Base-by-base conservation (phyloP, 345 rosid genomes). In the Eucalyptus cloeziana region DNA sequence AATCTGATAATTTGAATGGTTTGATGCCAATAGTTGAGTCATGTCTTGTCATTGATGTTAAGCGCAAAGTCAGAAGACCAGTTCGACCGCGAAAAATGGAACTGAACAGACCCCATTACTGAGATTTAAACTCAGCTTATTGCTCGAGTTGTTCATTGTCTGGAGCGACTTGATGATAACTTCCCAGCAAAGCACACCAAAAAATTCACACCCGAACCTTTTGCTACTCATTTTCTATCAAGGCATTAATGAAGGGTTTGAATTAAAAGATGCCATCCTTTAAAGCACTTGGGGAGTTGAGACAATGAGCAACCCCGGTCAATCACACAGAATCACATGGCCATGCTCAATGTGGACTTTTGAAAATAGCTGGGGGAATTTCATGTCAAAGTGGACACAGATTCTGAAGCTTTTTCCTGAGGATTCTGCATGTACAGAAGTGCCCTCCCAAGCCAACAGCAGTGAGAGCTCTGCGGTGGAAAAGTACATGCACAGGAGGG, bases 261-360 rank as follows among this genome's bases (percentile, higher is more conserved):
- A 88, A 80, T 64, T 44, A 30, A 87, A 58, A 71, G 79, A 24
- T 44, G 79, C 88, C 88, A 62, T 30, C 83, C 83, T 71, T 71
- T 37, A 37, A 71, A 37, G 83, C 83, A 71, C 45, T 71, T 37
- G 83, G 47, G 83, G 47, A 76, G 83, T 37, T 37, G 83, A 76
- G 45, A 76, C 83, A 21, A 76, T 37, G 45, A 10, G 27, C 83
- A 21, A 37, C 13, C 43, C 83, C 45, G 21, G 83, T 37, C 81
- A 37, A 19, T 71, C 45, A n/a, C 76, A 64, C 76, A 64, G 40
- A 64, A 64, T 64, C 40, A 37, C 47, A 76, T 76, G 83, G 83
- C 43, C 47, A 76, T 7, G 24, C 83, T 76, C 83, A 37, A 76
- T 76, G 22, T 76, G 13, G 44, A 76, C 83, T 19, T 64, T 76